These are phyloP conservation scores for Clarkia xantiana DNA, from an alignment of 345 rosid genomes.

Conservation along the genomic window DNA sequence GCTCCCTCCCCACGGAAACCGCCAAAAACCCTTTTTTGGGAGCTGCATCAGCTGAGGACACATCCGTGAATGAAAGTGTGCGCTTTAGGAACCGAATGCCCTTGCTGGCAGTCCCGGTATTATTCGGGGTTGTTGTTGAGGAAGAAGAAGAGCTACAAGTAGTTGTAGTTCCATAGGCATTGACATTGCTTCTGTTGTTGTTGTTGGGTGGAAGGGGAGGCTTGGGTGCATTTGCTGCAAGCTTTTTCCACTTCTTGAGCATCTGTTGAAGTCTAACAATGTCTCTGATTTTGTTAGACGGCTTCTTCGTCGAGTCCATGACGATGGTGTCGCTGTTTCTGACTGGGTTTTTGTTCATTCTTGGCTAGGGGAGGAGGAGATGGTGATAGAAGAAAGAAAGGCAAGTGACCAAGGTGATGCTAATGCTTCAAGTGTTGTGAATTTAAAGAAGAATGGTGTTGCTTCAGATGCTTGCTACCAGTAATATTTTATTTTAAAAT, in stretches of 20 bases:
- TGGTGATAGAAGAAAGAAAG: too few relatives aligned
- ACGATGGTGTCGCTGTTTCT: too few relatives aligned
- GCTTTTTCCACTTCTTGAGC: conserved; percentile 86
- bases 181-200: background rate
- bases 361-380: too few relatives aligned
- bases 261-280: conserved; percentile 83
- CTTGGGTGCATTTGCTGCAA: conserved; percentile 22
- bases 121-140: background rate
- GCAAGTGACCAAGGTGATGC: too few relatives aligned
- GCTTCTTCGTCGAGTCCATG: conserved; percentile 57
- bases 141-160: conserved; percentile 34
- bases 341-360: too few relatives aligned
- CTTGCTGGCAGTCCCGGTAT: conserved; percentile 9
- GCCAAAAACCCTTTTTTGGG: conserved; percentile 53
- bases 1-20: conserved; percentile 41
- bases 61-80: conserved; percentile 52
- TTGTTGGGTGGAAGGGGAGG: background rate
- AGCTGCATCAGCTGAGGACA: conserved; percentile 12
- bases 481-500: too few relatives aligned
- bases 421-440: too few relatives aligned
- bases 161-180: background rate
- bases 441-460: too few relatives aligned
- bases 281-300: conserved; percentile 76
- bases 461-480: too few relatives aligned
- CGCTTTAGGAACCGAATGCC: conserved; percentile 76